phyloP scores from a whole-genome alignment of 305 asterid genomes.

The Solanum chacoense region DNA sequence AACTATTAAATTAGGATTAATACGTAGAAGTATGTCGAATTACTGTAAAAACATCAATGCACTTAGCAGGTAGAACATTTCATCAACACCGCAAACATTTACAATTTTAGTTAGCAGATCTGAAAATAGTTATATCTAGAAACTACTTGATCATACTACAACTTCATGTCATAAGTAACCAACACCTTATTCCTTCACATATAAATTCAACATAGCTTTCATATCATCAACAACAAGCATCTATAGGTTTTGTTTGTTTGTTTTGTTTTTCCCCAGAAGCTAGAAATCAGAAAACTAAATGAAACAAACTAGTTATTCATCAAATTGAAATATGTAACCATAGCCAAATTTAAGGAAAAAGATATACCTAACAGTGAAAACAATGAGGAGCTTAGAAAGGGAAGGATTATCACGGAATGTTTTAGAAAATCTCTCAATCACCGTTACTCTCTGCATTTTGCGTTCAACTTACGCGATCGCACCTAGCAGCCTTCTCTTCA shows the following conservation, averaged over 20 bases:
- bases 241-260: too few species aligned
- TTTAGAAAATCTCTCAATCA: slow-evolving; percentile 44
- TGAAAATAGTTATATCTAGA: neutral
- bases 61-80: neutral
- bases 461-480: neutral
- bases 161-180: neutral
- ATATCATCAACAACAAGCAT: neutral
- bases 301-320: neutral
- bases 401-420: slow-evolving; percentile 54
- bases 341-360: neutral
- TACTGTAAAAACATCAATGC: neutral
- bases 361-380: slow-evolving; percentile 57
- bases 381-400: slow-evolving; percentile 46
- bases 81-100: neutral
- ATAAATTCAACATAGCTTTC: neutral
- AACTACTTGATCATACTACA: neutral
- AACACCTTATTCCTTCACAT: neutral
- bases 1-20: neutral
- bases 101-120: neutral
- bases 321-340: neutral
- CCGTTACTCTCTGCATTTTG: slow-evolving; percentile 33
- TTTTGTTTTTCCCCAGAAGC: neutral
- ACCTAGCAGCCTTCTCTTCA: neutral
- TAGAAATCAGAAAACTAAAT: neutral
- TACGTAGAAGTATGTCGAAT: neutral